phyloP scores from a whole-genome alignment of 257 asterid species.

The Salvia splendens region DNA sequence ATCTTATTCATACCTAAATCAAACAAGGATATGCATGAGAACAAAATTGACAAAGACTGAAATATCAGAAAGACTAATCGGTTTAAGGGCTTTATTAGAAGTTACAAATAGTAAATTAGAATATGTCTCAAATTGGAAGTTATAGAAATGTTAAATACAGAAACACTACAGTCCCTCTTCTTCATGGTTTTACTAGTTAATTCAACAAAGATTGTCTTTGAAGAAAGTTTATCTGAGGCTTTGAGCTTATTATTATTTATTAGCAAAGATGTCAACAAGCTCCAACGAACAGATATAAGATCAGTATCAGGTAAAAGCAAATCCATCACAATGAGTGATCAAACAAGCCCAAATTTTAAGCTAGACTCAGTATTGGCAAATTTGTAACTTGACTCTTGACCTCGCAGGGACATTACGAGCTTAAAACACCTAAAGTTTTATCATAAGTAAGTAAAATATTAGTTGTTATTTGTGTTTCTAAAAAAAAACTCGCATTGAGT shows the following conservation, averaged over 20 bases:
- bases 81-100: not conserved
- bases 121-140: not conserved
- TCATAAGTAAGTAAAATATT: not conserved
- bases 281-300: not conserved
- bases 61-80: not conserved
- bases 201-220: not conserved
- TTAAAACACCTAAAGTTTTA: not conserved
- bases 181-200: not conserved
- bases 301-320: not conserved
- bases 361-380: not conserved
- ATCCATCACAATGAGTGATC: not conserved
- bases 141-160: too few species aligned
- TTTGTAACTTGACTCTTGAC: not conserved
- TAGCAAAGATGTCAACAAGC: not conserved
- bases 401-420: not conserved
- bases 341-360: too few species aligned
- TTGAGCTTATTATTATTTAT: not conserved
- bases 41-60: not conserved
- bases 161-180: not conserved
- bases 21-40: not conserved
- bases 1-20: conserved; percentile 91
- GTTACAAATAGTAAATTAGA: not conserved
- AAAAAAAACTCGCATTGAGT: not conserved
- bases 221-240: not conserved
- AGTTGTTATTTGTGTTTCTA: not conserved